phyloP scores from a whole-genome alignment of 176 grass and related monocot species.

The Oryza rufipogon region DNA sequence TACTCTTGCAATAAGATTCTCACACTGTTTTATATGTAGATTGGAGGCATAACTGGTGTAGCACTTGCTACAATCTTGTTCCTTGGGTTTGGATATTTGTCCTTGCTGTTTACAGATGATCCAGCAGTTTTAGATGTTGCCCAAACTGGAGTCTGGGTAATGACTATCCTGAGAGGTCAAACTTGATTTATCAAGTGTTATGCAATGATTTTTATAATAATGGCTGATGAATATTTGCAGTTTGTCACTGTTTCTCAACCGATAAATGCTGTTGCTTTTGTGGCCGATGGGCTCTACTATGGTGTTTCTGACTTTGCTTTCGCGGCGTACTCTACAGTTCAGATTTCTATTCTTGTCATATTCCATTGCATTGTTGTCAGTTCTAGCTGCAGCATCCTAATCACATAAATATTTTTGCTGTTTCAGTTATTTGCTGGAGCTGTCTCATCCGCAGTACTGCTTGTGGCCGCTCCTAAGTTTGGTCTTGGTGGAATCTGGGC shows the following conservation, averaged over 20 bases:
- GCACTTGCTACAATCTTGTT: too few relatives aligned
- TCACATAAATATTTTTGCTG: background rate
- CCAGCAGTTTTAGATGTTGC: too few relatives aligned
- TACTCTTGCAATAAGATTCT: too few relatives aligned
- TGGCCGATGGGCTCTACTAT: slow-evolving; percentile 82
- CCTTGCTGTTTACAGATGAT: too few relatives aligned
- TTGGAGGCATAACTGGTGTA: too few relatives aligned
- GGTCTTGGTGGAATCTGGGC: slow-evolving; percentile 83
- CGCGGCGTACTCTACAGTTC: slow-evolving; percentile 86
- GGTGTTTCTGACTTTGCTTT: slow-evolving; percentile 88
- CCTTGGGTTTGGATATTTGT: too few relatives aligned
- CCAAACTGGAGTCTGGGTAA: too few relatives aligned
- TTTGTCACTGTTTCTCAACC: slow-evolving; percentile 91
- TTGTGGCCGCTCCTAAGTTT: slow-evolving; percentile 60
- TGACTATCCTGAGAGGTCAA: too few relatives aligned
- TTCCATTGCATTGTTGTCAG: background rate
- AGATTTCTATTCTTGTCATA: slow-evolving; percentile 9
- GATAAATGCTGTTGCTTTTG: slow-evolving; percentile 87
- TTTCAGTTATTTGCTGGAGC: slow-evolving; percentile 57
- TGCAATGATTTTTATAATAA: too few relatives aligned
- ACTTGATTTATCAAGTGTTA: too few relatives aligned
- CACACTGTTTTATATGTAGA: too few relatives aligned
- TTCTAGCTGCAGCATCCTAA: slow-evolving; percentile 29
- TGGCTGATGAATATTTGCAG: slow-evolving; percentile 35
- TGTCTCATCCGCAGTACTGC: slow-evolving; percentile 65